Evolutionary conservation across 495 filamentous ascomycete species (phyloP).

Genomic region (Podospora fimiseda): DNA sequence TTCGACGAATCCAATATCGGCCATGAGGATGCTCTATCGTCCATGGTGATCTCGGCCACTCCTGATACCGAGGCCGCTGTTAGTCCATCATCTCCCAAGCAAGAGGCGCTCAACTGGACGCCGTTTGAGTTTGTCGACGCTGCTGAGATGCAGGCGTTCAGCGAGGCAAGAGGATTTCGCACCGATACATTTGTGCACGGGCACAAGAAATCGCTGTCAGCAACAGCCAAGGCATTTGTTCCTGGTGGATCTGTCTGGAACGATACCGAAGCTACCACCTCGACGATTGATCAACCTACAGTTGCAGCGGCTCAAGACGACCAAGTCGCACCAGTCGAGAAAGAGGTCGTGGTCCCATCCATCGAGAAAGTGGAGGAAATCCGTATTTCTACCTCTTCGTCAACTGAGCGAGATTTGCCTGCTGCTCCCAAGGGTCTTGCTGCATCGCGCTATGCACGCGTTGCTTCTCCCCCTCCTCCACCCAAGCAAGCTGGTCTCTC

Average conservation of each 20-base stretch:
- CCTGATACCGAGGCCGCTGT: constrained; percentile 44
- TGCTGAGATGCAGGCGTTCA: constrained; percentile 34
- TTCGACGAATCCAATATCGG: constrained; percentile 43
- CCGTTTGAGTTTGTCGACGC: constrained; percentile 39
- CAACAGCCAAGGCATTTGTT: constrained; percentile 61
- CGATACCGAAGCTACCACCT: constrained; percentile 25
- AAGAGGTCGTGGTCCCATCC: constrained; percentile 10
- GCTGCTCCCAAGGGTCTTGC: constrained; percentile 27
- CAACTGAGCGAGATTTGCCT: not conserved
- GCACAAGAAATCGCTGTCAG: constrained; percentile 57
- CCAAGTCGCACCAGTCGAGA: constrained; percentile 11
- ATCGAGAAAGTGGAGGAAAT: constrained; percentile 15
- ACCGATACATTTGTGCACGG: constrained; percentile 35
- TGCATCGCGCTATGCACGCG: constrained; percentile 37
- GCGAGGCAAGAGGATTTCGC: constrained; percentile 35
- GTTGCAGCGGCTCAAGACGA: constrained; percentile 13
- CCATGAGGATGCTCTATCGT: constrained; percentile 38
- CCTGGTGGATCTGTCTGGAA: constrained; percentile 44
- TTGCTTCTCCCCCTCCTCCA: constrained; percentile 29
- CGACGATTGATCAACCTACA: constrained; percentile 27
- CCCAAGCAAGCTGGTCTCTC: constrained; percentile 27
- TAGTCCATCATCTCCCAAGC: constrained; percentile 40
- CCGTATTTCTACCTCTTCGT: not conserved
- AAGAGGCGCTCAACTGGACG: constrained; percentile 32
- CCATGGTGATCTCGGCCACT: constrained; percentile 39